Evolutionary conservation across 331 rosid species (phyloP).

Genomic region (Quercus phellos): DNA sequence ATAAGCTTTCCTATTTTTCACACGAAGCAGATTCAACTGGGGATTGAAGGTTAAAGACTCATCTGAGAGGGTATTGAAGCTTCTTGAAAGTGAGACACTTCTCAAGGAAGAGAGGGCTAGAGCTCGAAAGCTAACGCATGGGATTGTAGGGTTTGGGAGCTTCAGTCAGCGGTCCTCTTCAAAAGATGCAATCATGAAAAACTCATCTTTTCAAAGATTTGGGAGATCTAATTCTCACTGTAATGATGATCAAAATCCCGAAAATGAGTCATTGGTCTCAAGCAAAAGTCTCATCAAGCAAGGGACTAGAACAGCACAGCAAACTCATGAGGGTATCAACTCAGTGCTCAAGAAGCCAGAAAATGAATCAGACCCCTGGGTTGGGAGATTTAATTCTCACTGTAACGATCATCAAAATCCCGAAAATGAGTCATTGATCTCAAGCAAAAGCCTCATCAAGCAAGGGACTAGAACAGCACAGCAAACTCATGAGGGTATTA

Average conservation of each 20-base stretch:
- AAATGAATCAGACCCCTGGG: not conserved
- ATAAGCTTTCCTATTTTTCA: not conserved
- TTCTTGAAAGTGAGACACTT: conserved; percentile 33
- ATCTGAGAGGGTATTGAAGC: conserved; percentile 44
- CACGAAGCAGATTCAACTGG: conserved; percentile 60
- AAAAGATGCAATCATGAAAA: conserved; percentile 19
- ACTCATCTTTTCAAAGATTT: conserved; percentile 18
- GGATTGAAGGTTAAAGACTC: conserved; percentile 46
- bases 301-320: conserved; percentile 1
- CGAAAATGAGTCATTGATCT: not conserved
- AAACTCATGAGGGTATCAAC: not conserved
- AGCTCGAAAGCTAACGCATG: conserved; percentile 44
- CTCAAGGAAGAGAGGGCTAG: conserved; percentile 46
- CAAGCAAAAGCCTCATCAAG: not conserved
- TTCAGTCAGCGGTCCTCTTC: conserved; percentile 28
- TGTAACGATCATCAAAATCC: conserved; percentile 10
- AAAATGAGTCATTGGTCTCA: not conserved
- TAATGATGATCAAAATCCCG: conserved; percentile 12
- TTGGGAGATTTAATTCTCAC: conserved; percentile 31
- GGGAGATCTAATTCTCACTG: conserved; percentile 37
- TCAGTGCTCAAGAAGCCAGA: conserved; percentile 2
- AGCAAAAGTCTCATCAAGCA: not conserved
- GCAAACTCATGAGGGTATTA: not conserved
- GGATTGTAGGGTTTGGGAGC: conserved; percentile 77
- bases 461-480: conserved; percentile 6